These are phyloP conservation scores for Talaromyces wortmannii DNA, from an alignment of 495 filamentous ascomycete genomes.

Conservation along the genomic window DNA sequence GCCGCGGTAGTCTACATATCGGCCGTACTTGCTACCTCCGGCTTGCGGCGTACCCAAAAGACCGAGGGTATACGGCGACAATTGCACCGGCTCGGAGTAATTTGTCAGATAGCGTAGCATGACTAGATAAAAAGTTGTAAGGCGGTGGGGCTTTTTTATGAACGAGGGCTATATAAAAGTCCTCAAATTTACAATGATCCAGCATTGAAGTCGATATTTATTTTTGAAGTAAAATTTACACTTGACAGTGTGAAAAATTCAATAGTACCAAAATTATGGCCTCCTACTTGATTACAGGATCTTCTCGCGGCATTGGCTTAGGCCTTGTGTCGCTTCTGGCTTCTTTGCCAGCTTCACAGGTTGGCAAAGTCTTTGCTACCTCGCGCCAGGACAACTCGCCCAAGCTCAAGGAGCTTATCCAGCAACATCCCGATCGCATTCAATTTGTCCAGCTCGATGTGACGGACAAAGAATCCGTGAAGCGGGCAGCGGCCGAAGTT, in stretches of 20 bases:
- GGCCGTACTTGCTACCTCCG: no score
- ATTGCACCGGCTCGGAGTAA: no score
- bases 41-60: no score
- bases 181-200: no score
- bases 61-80: no score
- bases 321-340: constrained; percentile 19
- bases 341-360: constrained; percentile 17
- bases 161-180: no score
- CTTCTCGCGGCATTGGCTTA: constrained; percentile 28
- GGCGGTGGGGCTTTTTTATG: no score
- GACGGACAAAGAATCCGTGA: constrained; percentile 28
- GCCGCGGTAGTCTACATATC: no score
- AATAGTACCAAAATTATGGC: constrained; percentile 10
- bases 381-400: constrained; percentile 19
- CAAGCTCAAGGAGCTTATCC: constrained; percentile 17
- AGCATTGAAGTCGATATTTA: no score
- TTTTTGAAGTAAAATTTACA: neutral
- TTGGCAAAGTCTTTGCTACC: constrained; percentile 27
- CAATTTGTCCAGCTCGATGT: constrained; percentile 40
- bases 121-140: no score
- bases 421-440: constrained; percentile 21
- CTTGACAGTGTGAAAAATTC: neutral
- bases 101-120: no score
- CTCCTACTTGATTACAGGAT: constrained; percentile 24
- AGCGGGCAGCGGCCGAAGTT: constrained; percentile 29